These are phyloP conservation scores for Scutellaria galericulata DNA, from an alignment of 257 asterid genomes.

Conservation along the genomic window DNA sequence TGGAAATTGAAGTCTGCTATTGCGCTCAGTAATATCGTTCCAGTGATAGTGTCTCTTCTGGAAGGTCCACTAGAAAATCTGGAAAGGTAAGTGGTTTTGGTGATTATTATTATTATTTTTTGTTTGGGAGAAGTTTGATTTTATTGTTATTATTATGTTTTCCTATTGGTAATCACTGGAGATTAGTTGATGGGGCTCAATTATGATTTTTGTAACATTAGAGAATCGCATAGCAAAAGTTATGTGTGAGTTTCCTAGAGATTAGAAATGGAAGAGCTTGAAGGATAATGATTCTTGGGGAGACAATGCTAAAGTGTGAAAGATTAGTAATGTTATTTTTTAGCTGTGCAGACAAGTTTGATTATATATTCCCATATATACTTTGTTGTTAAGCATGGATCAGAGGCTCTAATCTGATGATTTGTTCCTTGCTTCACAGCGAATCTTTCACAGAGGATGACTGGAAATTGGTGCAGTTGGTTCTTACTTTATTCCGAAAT, in stretches of 20 bases:
- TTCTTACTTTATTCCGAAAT: slow-evolving; percentile 86
- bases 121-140: not conserved
- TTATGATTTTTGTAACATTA: slow-evolving; percentile 4
- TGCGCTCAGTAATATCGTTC: slow-evolving; percentile 63
- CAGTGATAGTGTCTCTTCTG: slow-evolving; percentile 77
- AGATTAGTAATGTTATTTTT: not conserved
- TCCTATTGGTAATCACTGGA: not conserved
- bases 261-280: not conserved
- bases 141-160: not conserved
- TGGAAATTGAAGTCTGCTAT: slow-evolving; percentile 84
- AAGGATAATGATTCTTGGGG: not conserved
- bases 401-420: slow-evolving; percentile 26
- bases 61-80: slow-evolving; percentile 86
- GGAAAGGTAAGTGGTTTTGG: slow-evolving; percentile 60
- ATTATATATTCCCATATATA: not conserved
- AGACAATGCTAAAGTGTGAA: not conserved
- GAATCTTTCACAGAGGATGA: slow-evolving; percentile 91
- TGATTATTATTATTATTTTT: not conserved
- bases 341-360: slow-evolving; percentile 18
- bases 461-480: slow-evolving; percentile 95
- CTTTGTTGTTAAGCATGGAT: slow-evolving; percentile 20
- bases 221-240: not conserved
- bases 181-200: slow-evolving; percentile 9
- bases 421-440: slow-evolving; percentile 52
- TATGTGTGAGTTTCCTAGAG: not conserved